A percentile compares a stretch with the other conserved stretches of the same genome.
These are phyloP conservation scores for Aurantiochytrium sp. DNA, from an alignment of 108 stramenopile genomes.

Conservation along the genomic window DNA sequence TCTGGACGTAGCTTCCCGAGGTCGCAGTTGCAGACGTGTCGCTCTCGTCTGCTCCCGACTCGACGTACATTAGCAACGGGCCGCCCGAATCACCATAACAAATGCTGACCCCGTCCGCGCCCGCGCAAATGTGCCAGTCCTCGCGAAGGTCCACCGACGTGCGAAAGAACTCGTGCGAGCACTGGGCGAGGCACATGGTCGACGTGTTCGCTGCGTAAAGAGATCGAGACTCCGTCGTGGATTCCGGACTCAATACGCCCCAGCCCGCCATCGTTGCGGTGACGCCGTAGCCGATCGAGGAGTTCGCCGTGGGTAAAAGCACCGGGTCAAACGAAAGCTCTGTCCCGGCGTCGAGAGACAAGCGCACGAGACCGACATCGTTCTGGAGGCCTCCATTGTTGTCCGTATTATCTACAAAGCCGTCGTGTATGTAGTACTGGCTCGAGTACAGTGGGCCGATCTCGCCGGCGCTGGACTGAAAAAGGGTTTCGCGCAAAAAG, in stretches of 20 bases:
- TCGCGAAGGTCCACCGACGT: not conserved
- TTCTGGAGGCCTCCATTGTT: not conserved
- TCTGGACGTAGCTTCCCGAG: not conserved
- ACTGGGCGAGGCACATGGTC: not conserved
- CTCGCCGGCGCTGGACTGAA: not conserved
- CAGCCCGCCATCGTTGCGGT: not conserved
- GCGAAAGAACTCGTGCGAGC: not conserved
- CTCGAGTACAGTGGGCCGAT: not conserved
- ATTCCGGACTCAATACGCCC: not conserved
- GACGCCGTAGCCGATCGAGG: not conserved
- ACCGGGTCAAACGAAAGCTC: not conserved
- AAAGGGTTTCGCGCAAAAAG: not conserved
- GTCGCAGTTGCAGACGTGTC: not conserved
- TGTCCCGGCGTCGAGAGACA: not conserved
- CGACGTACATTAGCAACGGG: not conserved
- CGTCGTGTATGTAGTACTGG: not conserved
- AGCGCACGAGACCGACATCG: not conserved
- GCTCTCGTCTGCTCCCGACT: too few relatives aligned
- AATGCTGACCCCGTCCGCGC: not conserved
- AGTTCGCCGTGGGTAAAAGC: not conserved
- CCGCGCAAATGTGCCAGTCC: not conserved
- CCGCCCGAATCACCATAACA: not conserved
- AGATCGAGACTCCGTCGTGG: not conserved
- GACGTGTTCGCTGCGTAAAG: not conserved
- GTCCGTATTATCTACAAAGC: not conserved